Evolutionary conservation across 1,139 yeast species (phyloP).

Genomic region (Saccharomyces pastorianus): DNA sequence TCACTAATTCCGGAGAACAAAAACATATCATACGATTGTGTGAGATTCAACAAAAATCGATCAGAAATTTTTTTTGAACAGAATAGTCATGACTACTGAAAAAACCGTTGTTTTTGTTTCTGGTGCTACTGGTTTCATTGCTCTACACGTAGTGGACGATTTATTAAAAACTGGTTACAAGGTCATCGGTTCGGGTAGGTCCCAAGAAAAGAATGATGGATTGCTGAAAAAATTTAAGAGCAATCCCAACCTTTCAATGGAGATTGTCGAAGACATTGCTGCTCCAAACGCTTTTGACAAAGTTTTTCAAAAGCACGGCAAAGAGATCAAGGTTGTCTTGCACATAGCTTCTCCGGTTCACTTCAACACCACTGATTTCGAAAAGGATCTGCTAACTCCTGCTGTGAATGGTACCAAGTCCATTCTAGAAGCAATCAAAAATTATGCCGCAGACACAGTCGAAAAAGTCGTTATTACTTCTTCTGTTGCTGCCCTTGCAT

Average conservation of each 20-base stretch:
- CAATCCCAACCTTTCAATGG: conserved; percentile 34
- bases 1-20: not conserved
- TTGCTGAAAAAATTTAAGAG: conserved; percentile 20
- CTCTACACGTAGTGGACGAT: conserved; percentile 36
- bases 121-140: conserved; percentile 47
- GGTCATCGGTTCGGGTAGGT: conserved; percentile 35
- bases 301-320: conserved; percentile 37
- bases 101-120: conserved; percentile 35
- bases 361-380: conserved; percentile 30
- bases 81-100: not conserved
- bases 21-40: not conserved
- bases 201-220: conserved; percentile 27
- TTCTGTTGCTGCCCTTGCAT: conserved; percentile 42
- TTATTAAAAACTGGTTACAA: conserved; percentile 24
- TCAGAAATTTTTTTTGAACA: not conserved
- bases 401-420: conserved; percentile 46
- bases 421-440: conserved; percentile 38
- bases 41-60: not conserved
- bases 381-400: conserved; percentile 39
- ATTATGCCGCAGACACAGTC: conserved; percentile 40
- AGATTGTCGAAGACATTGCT: conserved; percentile 43
- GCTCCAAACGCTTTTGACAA: conserved; percentile 44
- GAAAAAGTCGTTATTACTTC: conserved; percentile 38
- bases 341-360: conserved; percentile 48
- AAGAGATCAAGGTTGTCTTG: conserved; percentile 44